A percentile compares a stretch with the other conserved stretches of the same genome.
Conservation (phyloP, 257 asterid species). For the Anisodus acutangulus region DNA sequence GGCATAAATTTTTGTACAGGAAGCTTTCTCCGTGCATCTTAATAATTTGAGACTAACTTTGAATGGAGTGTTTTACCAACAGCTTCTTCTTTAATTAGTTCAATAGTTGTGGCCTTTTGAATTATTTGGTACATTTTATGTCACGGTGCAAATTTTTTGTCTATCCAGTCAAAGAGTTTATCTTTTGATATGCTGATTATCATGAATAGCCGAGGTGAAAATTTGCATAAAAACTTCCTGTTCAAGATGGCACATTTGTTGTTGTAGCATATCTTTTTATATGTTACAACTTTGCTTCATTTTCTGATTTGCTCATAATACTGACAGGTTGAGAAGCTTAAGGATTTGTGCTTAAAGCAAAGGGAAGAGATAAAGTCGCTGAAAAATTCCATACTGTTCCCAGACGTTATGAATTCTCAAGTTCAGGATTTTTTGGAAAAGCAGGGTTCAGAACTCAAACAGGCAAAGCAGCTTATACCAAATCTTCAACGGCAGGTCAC, state of each 20-base stretch:
- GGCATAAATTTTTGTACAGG: background rate
- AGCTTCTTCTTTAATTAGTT: background rate
- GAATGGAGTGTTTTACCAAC: background rate
- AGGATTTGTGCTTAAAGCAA: constrained; percentile 94
- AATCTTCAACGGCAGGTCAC: constrained; percentile 91
- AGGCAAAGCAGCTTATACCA: constrained; percentile 90
- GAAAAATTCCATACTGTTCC: constrained; percentile 77
- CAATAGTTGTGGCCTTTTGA: background rate
- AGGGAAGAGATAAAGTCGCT: constrained; percentile 93
- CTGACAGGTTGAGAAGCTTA: constrained; percentile 84
- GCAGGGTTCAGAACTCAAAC: constrained; percentile 78
- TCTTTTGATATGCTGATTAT: background rate
- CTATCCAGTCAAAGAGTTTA: background rate
- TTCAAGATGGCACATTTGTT: background rate
- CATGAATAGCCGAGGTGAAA: background rate
- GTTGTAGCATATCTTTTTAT: background rate
- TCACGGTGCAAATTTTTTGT: background rate
- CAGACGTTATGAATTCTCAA: constrained; percentile 71
- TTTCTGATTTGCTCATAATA: constrained; percentile 8
- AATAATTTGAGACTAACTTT: background rate
- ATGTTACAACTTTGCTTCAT: background rate
- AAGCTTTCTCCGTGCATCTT: background rate
- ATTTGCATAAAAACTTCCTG: background rate
- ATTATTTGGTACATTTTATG: constrained; percentile 11
- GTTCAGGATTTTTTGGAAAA: constrained; percentile 65